Conservation (phyloP, 805 yeast genomes). For the Clavispora carvajalis region DNA sequence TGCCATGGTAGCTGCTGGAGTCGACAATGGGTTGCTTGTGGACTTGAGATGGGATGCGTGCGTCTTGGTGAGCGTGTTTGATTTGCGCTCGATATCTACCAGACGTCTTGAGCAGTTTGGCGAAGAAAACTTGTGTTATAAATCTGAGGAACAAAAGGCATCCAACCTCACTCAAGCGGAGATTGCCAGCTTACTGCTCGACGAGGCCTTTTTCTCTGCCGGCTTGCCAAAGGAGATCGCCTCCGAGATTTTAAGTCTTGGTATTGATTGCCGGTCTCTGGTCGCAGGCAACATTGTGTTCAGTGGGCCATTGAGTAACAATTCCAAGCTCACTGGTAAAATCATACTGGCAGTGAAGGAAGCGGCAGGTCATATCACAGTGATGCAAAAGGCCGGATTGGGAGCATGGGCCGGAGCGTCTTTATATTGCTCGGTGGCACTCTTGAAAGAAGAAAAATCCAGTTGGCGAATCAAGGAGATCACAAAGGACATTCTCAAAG, state of each 20-base stretch:
- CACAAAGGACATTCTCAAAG: constrained; percentile 1
- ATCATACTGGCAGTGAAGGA: constrained; percentile 5
- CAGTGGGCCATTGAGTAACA: constrained; percentile 5
- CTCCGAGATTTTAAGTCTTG: neutral
- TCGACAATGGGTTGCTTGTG: constrained; percentile 11
- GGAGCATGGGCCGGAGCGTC: constrained; percentile 18
- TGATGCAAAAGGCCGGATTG: constrained; percentile 8
- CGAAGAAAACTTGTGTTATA: constrained; percentile 10
- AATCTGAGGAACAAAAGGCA: neutral
- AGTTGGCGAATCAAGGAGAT: constrained; percentile 13
- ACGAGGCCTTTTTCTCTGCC: neutral
- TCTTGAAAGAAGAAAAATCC: constrained; percentile 7
- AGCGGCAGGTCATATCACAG: constrained; percentile 1
- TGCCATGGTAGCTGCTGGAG: constrained; percentile 9
- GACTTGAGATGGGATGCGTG: constrained; percentile 11
- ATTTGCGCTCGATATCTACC: neutral
- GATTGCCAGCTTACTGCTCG: neutral
- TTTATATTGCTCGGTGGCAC: constrained; percentile 14
- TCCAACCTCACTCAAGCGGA: neutral
- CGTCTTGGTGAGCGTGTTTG: neutral
- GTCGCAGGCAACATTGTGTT: constrained; percentile 9
- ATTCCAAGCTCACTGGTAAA: constrained; percentile 7
- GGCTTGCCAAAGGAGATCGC: neutral
- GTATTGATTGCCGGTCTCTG: constrained; percentile 8
- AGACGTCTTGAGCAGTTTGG: neutral